phyloP scores from a whole-genome alignment of 805 yeast genomes.

The Starmerella bombi region DNA sequence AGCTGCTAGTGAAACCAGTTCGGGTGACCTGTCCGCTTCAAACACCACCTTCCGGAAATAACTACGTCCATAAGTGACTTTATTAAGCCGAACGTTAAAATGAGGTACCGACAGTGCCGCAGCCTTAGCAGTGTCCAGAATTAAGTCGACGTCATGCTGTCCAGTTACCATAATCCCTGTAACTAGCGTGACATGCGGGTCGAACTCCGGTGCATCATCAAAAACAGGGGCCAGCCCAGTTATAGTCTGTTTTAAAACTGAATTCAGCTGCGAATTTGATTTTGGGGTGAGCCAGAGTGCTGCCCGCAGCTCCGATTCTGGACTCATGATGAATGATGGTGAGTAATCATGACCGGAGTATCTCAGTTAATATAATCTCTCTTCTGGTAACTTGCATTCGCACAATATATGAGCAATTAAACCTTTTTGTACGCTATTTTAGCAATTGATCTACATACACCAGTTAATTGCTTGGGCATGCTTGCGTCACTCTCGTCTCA shows the following conservation, averaged over 20 bases:
- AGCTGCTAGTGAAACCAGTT: slow-evolving; percentile 38
- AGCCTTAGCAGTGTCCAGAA: slow-evolving; percentile 44
- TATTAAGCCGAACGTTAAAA: slow-evolving; percentile 32
- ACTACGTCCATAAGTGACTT: slow-evolving; percentile 36
- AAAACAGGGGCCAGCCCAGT: slow-evolving; percentile 57
- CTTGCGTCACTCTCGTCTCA: too few species aligned
- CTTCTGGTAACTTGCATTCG: too few species aligned
- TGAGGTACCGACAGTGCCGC: slow-evolving; percentile 37
- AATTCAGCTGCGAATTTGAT: slow-evolving; percentile 39
- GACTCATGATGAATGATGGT: background rate
- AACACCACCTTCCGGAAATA: slow-evolving; percentile 44
- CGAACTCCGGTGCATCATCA: slow-evolving; percentile 54
- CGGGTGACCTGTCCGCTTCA: slow-evolving; percentile 35
- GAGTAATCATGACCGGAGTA: too few species aligned
- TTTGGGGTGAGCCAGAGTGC: slow-evolving; percentile 69
- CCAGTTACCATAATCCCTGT: slow-evolving; percentile 41
- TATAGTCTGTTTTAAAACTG: slow-evolving; percentile 45
- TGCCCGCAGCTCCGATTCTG: slow-evolving; percentile 13
- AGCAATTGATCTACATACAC: too few species aligned
- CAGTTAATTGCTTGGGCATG: too few species aligned
- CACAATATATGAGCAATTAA: too few species aligned
- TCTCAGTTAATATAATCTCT: too few species aligned
- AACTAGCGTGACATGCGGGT: slow-evolving; percentile 67
- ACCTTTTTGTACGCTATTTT: too few species aligned
- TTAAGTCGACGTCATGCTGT: slow-evolving; percentile 44